phyloP scores from a whole-genome alignment of 179 eudicot genomes.

The Camellia oleifera region DNA sequence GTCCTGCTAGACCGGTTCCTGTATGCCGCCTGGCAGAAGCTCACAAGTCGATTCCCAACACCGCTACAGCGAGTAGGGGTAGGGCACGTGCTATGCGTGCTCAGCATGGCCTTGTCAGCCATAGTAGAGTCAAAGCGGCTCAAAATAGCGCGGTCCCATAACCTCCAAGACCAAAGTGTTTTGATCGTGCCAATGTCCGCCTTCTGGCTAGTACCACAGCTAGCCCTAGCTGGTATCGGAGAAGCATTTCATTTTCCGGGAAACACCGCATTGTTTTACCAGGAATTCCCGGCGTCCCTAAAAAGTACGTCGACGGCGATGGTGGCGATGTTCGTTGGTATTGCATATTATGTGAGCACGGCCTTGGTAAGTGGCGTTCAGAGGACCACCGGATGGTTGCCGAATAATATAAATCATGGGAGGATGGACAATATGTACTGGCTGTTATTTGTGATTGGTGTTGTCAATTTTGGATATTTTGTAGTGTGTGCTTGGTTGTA shows the following conservation, averaged over 20 bases:
- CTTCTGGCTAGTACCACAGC: slow-evolving; percentile 46
- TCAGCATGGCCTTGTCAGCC: slow-evolving; percentile 41
- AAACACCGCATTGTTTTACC: slow-evolving; percentile 36
- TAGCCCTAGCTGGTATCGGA: slow-evolving; percentile 39
- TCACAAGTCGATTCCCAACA: slow-evolving; percentile 11
- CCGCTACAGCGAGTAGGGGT: slow-evolving; percentile 40
- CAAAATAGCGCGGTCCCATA: not conserved
- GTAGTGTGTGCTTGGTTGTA: slow-evolving; percentile 41
- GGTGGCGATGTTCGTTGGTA: slow-evolving; percentile 32
- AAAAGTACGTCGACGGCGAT: slow-evolving; percentile 42
- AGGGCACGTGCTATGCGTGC: slow-evolving; percentile 32
- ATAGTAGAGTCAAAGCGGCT: slow-evolving; percentile 46
- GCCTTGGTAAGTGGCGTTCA: slow-evolving; percentile 25
- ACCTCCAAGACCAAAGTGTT: slow-evolving; percentile 7
- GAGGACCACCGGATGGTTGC: slow-evolving; percentile 39
- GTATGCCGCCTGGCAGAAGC: slow-evolving; percentile 32
- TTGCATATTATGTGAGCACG: slow-evolving; percentile 41
- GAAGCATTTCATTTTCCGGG: slow-evolving; percentile 55
- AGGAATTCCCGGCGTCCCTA: slow-evolving; percentile 41
- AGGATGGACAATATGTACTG: slow-evolving; percentile 51
- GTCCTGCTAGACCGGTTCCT: slow-evolving; percentile 25
- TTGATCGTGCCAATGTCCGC: slow-evolving; percentile 32
- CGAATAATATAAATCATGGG: slow-evolving; percentile 42
- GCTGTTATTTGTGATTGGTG: slow-evolving; percentile 35
- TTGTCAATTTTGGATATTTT: slow-evolving; percentile 38